Evolutionary conservation across 2,329 filamentous ascomycete species (phyloP).

Genomic region (Neurospora crassa): DNA sequence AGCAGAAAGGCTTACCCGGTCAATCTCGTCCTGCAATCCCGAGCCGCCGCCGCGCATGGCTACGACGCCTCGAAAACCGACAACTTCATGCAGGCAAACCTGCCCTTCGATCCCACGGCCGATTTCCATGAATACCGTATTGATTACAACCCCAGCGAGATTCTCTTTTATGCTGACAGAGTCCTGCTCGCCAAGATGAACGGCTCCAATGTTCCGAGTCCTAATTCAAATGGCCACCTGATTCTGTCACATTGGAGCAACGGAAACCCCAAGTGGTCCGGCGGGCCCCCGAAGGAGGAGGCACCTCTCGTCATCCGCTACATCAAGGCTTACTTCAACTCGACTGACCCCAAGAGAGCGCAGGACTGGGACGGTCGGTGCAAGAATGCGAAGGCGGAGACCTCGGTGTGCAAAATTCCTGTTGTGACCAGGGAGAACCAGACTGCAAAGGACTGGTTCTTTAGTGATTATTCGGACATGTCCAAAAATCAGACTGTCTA

Average conservation of each 20-base stretch:
- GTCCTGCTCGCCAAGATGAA: constrained; percentile 44
- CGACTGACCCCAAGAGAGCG: constrained; percentile 35
- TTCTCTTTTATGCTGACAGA: constrained; percentile 63
- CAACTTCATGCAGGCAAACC: constrained; percentile 45
- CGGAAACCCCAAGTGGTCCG: constrained; percentile 61
- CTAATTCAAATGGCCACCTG: constrained; percentile 52
- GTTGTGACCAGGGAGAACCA: constrained; percentile 28
- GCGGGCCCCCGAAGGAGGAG: constrained; percentile 55
- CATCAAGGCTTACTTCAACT: constrained; percentile 74
- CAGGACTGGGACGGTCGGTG: constrained; percentile 33
- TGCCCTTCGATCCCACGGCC: constrained; percentile 56
- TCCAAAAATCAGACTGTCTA: constrained; percentile 38
- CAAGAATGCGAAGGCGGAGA: constrained; percentile 25
- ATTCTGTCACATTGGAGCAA: constrained; percentile 74
- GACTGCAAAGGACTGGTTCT: constrained; percentile 35
- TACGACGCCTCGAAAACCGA: constrained; percentile 53
- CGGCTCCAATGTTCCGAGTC: constrained; percentile 49
- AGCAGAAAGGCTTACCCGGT: constrained; percentile 45
- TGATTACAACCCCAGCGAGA: constrained; percentile 55
- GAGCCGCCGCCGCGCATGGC: constrained; percentile 44
- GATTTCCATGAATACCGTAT: constrained; percentile 72
- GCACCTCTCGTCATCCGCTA: constrained; percentile 57
- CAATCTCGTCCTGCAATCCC: constrained; percentile 68
- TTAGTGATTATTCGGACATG: constrained; percentile 35
- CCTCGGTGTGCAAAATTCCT: constrained; percentile 38